phyloP scores from a whole-genome alignment of 169 alveolate species.

The Plasmodium ovale region DNA sequence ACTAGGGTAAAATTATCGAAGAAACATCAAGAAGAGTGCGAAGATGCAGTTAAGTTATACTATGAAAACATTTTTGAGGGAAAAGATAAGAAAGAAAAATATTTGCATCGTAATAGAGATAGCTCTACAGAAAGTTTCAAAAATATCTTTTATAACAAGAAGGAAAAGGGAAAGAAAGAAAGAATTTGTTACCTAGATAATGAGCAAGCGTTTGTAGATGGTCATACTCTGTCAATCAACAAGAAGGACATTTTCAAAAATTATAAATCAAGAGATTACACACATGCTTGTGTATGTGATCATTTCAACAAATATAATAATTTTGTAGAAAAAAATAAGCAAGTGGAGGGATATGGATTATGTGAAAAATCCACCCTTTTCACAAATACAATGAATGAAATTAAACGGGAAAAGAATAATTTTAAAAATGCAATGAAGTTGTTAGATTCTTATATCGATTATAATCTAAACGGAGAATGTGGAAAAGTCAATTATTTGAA shows the following conservation, averaged over 20 bases:
- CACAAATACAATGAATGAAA: not conserved
- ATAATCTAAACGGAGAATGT: slow-evolving; percentile 9
- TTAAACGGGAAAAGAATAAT: slow-evolving; percentile 25
- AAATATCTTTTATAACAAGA: not conserved
- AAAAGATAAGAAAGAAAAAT: not conserved
- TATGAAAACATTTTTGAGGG: not conserved
- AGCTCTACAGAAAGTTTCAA: too few species aligned
- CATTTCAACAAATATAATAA: not conserved
- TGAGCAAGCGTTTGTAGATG: not conserved
- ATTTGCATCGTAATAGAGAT: too few species aligned
- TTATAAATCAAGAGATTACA: too few species aligned
- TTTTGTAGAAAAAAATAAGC: too few species aligned
- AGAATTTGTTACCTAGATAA: too few species aligned
- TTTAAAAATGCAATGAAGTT: slow-evolving; percentile 18
- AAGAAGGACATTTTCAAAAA: not conserved
- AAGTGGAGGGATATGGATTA: not conserved
- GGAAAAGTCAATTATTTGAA: too few species aligned
- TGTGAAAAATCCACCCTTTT: not conserved
- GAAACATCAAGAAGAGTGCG: not conserved
- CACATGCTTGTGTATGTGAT: not conserved
- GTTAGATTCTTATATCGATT: slow-evolving; percentile 45
- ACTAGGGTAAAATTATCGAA: not conserved
- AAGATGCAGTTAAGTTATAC: not conserved
- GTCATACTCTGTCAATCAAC: not conserved
- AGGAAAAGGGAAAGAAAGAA: not conserved